Base-by-base conservation (phyloP, 352 stramenopile species). In the Phytophthora sp. region DNA sequence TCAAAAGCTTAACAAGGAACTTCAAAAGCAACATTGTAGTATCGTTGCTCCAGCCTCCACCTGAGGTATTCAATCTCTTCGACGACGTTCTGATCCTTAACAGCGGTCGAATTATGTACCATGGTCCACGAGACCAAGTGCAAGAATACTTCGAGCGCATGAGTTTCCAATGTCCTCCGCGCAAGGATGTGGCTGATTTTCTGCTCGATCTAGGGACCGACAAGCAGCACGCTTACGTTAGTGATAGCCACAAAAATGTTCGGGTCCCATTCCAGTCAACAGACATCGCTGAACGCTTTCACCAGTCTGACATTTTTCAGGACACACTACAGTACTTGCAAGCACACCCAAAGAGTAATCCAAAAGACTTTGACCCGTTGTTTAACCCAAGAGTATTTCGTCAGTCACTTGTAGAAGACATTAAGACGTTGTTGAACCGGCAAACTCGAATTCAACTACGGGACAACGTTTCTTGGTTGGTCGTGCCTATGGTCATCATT, bases 51-150 rank as follows among this genome's bases (percentile, higher is more conserved):
- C 76, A 98, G 69, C 93, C 93, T n/a, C 76, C 93, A 21, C 94
- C 94, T 4, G 92, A 98, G 67, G 91, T 96, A 15, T 96, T 96
- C 35, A 80, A 81, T n/a, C 69, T 98, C 13, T 98, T 98, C 67
- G 95, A 98, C 69, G 86, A 98, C 46, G 65, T 98, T 1, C 85
- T 97, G 20, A 52, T 98, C 18, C 57, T 98, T 26, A 87, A 91
- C 62, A 76, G 92, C 37, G 92, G 94, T 18, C 61, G 77, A 26
- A 76, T 98, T 23, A 87, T 98, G 46, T 98, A 89, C 60, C 71
- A 65, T 37, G 74, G 72, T 11, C 68, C 64, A 5, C 56, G 69
- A 1, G 54, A 56, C 3, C 30, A 66, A 27, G 73, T 58, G 17
- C 31, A 82, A 2, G 42, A 61, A n/a, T 84, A 82, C 64, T 86